A percentile compares a stretch with the other conserved stretches of the same genome.
Evolutionary conservation across 2,329 filamentous ascomycete species (phyloP).

Genomic region (Graphium sp.): DNA sequence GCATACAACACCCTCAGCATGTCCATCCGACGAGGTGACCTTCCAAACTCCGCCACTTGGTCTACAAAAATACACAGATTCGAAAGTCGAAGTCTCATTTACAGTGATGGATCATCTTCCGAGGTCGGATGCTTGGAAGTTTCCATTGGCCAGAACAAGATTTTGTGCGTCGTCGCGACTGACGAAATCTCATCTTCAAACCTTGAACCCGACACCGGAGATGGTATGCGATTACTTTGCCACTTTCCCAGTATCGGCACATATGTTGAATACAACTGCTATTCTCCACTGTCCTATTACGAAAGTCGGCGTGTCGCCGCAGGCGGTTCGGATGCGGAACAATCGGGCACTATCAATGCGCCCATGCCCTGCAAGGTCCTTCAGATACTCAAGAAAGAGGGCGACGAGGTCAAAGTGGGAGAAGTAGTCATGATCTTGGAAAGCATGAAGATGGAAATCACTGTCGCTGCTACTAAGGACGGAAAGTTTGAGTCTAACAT

Average conservation of each 20-base stretch:
- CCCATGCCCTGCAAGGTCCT: constrained; percentile 11
- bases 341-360: constrained; percentile 8
- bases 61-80: too few relatives aligned
- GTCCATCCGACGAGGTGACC: too few relatives aligned
- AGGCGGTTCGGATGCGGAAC: not conserved
- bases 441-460: constrained; percentile 13
- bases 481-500: too few relatives aligned
- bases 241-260: constrained; percentile 14
- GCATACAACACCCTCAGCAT: too few relatives aligned
- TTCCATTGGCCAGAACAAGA: too few relatives aligned
- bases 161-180: too few relatives aligned
- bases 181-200: not conserved
- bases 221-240: constrained; percentile 1
- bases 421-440: constrained; percentile 10
- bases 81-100: too few relatives aligned
- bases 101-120: too few relatives aligned
- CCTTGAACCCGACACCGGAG: constrained; percentile 24
- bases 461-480: not conserved
- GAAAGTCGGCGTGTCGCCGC: constrained; percentile 5
- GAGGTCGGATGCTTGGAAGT: too few relatives aligned
- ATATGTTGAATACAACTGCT: constrained; percentile 10
- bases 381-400: constrained; percentile 7
- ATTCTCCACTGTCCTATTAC: constrained; percentile 11
- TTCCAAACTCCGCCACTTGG: too few relatives aligned
- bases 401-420: constrained; percentile 7